phyloP scores from a whole-genome alignment of 148 eudicot genomes.

The Arctostaphylos glauca region DNA sequence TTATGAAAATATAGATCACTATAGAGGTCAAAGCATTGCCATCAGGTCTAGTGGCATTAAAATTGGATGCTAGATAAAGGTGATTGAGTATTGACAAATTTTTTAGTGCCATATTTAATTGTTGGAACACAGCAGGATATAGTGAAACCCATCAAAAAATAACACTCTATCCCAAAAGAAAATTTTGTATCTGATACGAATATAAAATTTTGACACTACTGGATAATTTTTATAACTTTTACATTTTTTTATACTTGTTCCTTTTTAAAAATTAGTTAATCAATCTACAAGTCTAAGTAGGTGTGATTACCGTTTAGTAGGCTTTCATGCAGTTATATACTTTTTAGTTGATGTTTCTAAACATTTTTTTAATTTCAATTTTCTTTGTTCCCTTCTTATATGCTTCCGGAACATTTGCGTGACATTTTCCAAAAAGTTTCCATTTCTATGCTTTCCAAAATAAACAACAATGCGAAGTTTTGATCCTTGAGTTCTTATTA shows the following conservation, averaged over 20 bases:
- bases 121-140: not conserved
- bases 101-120: not conserved
- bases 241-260: not conserved
- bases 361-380: not conserved
- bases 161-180: no score
- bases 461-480: not conserved
- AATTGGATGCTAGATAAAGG: not conserved
- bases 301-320: not conserved
- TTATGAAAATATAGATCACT: not conserved
- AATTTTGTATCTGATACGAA: not conserved
- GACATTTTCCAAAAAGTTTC: not conserved
- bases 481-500: not conserved
- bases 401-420: not conserved
- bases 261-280: not conserved
- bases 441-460: not conserved
- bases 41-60: not conserved
- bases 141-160: no score
- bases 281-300: not conserved
- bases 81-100: not conserved
- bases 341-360: not conserved
- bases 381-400: not conserved
- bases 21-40: not conserved
- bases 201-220: not conserved
- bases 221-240: not conserved
- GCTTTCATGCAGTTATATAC: not conserved